phyloP scores from a whole-genome alignment of 176 grass and related monocot genomes.

The Oryza longistaminata region DNA sequence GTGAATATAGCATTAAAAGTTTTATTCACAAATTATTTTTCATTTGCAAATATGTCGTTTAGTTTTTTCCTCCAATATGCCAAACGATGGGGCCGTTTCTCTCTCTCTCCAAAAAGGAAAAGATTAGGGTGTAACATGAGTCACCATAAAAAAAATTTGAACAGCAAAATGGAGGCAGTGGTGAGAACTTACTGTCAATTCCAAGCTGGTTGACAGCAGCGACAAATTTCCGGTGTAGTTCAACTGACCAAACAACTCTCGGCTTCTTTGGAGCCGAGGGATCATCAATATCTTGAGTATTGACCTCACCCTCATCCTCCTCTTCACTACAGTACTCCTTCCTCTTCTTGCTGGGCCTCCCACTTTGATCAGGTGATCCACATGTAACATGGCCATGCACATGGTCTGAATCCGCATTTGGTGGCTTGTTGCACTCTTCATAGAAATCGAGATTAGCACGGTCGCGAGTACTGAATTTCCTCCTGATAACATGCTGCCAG shows the following conservation, averaged over 20 bases:
- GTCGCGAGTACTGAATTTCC: slow-evolving; percentile 62
- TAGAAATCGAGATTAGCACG: slow-evolving; percentile 44
- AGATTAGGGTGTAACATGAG: slow-evolving; percentile 14
- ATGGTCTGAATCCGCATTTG: slow-evolving; percentile 39
- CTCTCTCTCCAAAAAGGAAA: not conserved
- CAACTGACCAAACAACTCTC: slow-evolving; percentile 94
- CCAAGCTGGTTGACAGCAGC: slow-evolving; percentile 88
- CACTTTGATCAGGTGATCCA: slow-evolving; percentile 56
- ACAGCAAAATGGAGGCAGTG: not conserved
- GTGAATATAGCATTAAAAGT: no score
- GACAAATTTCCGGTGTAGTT: slow-evolving; percentile 88
- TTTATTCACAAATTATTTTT: no score
- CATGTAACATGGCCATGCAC: slow-evolving; percentile 40
- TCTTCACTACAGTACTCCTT: slow-evolving; percentile 77
- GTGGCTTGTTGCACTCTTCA: slow-evolving; percentile 56
- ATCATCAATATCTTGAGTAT: slow-evolving; percentile 70
- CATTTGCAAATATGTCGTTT: no score
- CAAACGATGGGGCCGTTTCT: not conserved
- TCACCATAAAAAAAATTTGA: not conserved
- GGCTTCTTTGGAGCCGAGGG: slow-evolving; percentile 80
- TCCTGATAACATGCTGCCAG: slow-evolving; percentile 95
- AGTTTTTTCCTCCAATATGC: no score
- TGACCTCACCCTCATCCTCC: slow-evolving; percentile 66
- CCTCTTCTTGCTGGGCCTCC: slow-evolving; percentile 73
- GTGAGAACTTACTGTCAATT: slow-evolving; percentile 78